Evolutionary conservation across 2,329 filamentous ascomycete species (phyloP), one percentile per base, ranked within the genome.

Genomic region (Alternaria incomplexa): DNA sequence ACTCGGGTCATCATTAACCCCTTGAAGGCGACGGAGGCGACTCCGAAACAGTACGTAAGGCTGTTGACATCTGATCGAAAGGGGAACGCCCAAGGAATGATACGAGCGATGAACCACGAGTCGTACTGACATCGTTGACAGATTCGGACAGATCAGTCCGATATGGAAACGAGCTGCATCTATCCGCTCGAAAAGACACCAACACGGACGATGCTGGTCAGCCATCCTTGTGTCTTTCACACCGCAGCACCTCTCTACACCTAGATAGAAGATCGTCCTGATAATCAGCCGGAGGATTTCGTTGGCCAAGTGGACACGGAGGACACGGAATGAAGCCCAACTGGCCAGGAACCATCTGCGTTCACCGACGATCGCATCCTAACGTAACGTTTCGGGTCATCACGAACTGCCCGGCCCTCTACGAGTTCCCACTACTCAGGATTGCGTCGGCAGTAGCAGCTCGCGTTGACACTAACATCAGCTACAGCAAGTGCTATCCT

Each of bases 381-480:
- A 43, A 26, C 30, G n/a, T 56, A 45, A 45, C 30, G 50, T 52
- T 22, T 52, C 20, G 48, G 28, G 13, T 52, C 48, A 51, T 32
- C 28, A 51, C 47, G 11, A 32, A 51, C 48, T 36, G 13, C 12
- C 52, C 32, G 23, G 10, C 48, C 36, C 26, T 53, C 40, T 58
- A 62, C 11, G 50, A 26, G 5, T 52, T 43, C 26, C 57, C 59
- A 58, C 64, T 62, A 46, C 36, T 40, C 36, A 40, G 36, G 9
- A 40, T 10, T 40, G 36, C 55, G 62, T 28, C 74, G 68, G 60
- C 86, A 90, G 70, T 86, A 90, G 68, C 89, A 91, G 5, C 87
- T 89, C 9, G 85, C 81, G 20, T 74, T 80, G 13, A 91, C 82
- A 1, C 82, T 79, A 13, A 91, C 85, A 80, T 91, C 89, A 4